A percentile compares a stretch with the other conserved stretches of the same genome.
Evolutionary conservation across 306 rosid species (phyloP).

Genomic region (Phaseolus lunatus): DNA sequence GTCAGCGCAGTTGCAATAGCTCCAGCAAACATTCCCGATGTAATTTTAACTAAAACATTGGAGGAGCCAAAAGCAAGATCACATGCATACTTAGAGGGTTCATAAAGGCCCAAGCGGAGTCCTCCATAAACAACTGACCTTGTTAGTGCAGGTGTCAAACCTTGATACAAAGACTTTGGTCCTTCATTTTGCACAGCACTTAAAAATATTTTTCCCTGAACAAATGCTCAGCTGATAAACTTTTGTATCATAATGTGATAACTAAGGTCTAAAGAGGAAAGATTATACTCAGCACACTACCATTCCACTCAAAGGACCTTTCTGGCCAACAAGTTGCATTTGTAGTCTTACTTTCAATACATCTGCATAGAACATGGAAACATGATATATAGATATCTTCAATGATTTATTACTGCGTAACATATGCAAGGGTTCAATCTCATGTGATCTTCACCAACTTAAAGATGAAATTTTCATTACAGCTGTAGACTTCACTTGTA

Average conservation of each 20-base stretch:
- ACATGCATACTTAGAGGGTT: conserved; percentile 89
- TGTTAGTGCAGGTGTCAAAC: conserved; percentile 86
- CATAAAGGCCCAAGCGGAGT: conserved; percentile 94
- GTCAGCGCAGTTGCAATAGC: conserved; percentile 84
- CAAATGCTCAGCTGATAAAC: conserved; percentile 43
- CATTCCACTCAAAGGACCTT: conserved; percentile 91
- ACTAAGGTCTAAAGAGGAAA: conserved; percentile 45
- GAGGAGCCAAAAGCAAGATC: conserved; percentile 81
- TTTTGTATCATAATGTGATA: conserved; percentile 36
- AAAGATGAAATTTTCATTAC: conserved; percentile 16
- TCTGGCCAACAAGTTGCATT: conserved; percentile 97
- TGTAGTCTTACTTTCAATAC: conserved; percentile 96
- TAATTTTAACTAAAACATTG: conserved; percentile 82
- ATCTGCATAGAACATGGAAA: conserved; percentile 70
- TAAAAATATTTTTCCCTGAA: conserved; percentile 72
- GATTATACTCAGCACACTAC: conserved; percentile 57
- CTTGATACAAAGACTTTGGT: conserved; percentile 82
- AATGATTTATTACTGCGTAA: conserved; percentile 8
- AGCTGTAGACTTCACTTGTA: not conserved
- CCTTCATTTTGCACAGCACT: conserved; percentile 79
- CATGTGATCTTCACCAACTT: conserved; percentile 23
- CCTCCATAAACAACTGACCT: conserved; percentile 97
- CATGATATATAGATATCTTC: conserved; percentile 21
- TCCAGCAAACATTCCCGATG: conserved; percentile 86
- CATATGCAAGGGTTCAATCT: conserved; percentile 33